Evolutionary conservation across 495 filamentous ascomycete species (phyloP), one percentile per base, ranked within the genome.

Genomic region (Aspergillus sparsus): DNA sequence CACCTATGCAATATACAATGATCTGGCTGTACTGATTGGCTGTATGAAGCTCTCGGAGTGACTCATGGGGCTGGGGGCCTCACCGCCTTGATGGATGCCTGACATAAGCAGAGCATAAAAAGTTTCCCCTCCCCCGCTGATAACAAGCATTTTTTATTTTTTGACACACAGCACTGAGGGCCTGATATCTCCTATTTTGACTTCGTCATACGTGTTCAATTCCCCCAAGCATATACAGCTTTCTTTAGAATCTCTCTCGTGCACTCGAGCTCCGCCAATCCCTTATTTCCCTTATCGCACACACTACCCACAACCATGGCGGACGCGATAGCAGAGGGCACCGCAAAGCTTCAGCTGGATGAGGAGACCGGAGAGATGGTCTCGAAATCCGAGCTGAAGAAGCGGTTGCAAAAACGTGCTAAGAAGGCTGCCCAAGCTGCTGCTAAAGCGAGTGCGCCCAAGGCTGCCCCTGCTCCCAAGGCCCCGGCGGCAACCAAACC

Each of bases 281-380:
- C 37, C 37, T n/a, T 10, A 41, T 41, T n/a, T 10, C 37, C 37
- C 37, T 11, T 11, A 10, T n/a, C 37, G 37, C 10, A 41, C 7
- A 41, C 37, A 41, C 3, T n/a, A 41, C 3, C 10, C 37, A 6
- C 37, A 58, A 72, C 36, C 62, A 87, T 87, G 83, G 81, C 83
- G 53, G 83, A 86, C 64, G 73, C 76, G 27, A 64, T 85, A 33
- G 73, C 75, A 15, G 83, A 85, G 44, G 69, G 61, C 42, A 76
- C 74, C 6, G 78, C 80, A 51, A 86, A 87, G 74, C 79, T 87
- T 41, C 75, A 82, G 71, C 81, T 87, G 31, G 84, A 87, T 70
- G 81, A 83, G 67, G 85, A 83, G 70, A 87, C 85, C 16, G 83
- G 84, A 8, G 84, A 87, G 74, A 84, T 83, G 83, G 81, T 86